Evolutionary conservation across 495 filamentous ascomycete genomes (phyloP), one percentile per base, ranked within the genome.

Genomic region (Lentithecium fluviatile): DNA sequence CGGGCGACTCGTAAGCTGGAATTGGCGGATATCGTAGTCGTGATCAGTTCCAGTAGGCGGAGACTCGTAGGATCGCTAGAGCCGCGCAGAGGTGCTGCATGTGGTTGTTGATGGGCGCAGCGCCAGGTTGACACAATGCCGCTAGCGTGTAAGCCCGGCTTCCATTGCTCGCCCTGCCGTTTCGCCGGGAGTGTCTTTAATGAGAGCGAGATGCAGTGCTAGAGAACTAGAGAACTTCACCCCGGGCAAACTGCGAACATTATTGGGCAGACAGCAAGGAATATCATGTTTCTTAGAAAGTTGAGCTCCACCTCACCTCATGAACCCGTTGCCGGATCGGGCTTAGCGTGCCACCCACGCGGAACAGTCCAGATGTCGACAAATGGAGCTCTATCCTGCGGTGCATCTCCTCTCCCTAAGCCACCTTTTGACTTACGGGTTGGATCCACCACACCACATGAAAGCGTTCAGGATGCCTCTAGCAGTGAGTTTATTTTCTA

Each of bases 391-490:
- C 4, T 32, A 10, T 10, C 3, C 29, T 32, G 10, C 29, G 29
- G 29, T 4, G 3, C 29, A 32, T 32, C n/a, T n/a, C 29, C 29
- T 32, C 29, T 32, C 29, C 29, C 29, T 10, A 10, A 32, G 29
- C 29, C 29, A 32, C 29, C 29, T 10, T 32, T 3, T 32, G 29
- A 32, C 29, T 4, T 32, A 4, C 29, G 10, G 10, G 10, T 10
- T 4, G 29, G 29, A 32, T 10, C 3, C 10, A 32, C 4, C 3
- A 4, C 4, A 4, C 40, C 45, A 17, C 24, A 64, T 58, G 52
- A 46, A 12, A 55, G 46, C 42, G 11, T n/a, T 56, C 40, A 69
- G 61, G 49, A 71, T 71, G 69, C 66, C 67, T 64, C 50, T 71
- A 25, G 69, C 67, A 48, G 69, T 68, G 56, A 66, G 67, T 57